A percentile compares a stretch with the other conserved stretches of the same genome.
Evolutionary conservation across 768 basidiomycete species (phyloP).

Genomic region (Rhodotorula kratochvilovae): DNA sequence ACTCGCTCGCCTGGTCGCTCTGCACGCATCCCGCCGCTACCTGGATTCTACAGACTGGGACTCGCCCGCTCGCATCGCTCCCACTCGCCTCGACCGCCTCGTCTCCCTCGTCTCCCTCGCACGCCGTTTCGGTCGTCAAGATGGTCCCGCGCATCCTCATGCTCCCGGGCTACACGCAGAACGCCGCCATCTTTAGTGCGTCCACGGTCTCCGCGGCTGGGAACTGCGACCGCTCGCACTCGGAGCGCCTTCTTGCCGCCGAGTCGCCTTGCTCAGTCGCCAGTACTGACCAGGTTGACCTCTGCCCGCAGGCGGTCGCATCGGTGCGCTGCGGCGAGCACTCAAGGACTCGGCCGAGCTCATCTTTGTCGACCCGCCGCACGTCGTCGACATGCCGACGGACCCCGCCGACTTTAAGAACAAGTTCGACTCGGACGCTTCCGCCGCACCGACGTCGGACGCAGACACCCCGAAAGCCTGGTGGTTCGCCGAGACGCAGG

Average conservation of each 20-base stretch:
- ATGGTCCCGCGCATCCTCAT: conserved; percentile 23
- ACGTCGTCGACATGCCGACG: conserved; percentile 35
- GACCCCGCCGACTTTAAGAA: conserved; percentile 18
- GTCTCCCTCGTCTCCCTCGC: not conserved
- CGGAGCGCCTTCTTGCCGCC: not conserved
- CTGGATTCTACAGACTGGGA: no score
- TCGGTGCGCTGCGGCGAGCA: conserved; percentile 13
- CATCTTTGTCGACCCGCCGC: conserved; percentile 38
- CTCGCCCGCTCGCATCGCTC: no score
- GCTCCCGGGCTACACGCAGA: conserved; percentile 32
- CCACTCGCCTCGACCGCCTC: not conserved
- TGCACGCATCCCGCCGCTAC: no score
- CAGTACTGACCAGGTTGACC: not conserved
- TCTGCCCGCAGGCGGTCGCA: conserved; percentile 3
- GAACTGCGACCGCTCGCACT: no score
- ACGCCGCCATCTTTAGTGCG: conserved; percentile 24
- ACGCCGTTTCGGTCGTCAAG: not conserved
- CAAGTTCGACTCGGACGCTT: conserved; percentile 38
- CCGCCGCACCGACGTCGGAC: not conserved
- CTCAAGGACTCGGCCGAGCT: conserved; percentile 34
- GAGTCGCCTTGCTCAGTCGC: no score
- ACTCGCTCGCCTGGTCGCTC: no score
- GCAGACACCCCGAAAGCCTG: conserved; percentile 32
- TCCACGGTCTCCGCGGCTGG: not conserved
- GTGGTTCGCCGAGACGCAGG: conserved; percentile 30